Base-by-base conservation (phyloP, 495 filamentous ascomycete genomes). In the Podospora bellae-mahoneyi region DNA sequence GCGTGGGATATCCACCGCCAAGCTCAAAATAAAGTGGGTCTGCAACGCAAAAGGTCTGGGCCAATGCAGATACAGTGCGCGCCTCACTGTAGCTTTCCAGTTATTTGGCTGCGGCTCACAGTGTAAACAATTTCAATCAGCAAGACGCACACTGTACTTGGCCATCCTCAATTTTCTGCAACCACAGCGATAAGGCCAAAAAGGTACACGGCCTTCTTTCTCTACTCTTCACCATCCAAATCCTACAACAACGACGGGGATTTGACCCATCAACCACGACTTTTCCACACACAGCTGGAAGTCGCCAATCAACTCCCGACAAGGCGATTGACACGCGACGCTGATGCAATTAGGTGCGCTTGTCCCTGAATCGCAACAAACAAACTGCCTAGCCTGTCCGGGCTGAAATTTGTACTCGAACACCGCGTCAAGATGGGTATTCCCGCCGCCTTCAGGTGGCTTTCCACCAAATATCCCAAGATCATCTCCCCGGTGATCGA, bases 391-490 rank as follows among this genome's bases (percentile, higher is more conserved):
- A 27, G 28, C 23, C 59, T 26, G 59, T n/a, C 59, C 59, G 23
- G 59, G 59, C 28, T 39, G 3, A 26, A 54, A 23, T 13, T 26
- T 1, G 23, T 9, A 2, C 55, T 32, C 55, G 18, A 61, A 6
- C 7, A 48, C 1, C 10, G 39, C 73, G 2, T 73, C 80, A 87
- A 73, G 62, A 97, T 97, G 93, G 93, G 93, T 92, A 93, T 97
- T 75, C 93, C 93, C 71, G 92, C 93, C 66, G 88, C 93, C 44
- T 96, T 95, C 80, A 83, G 93, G 82, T 97, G 94, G 94, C 88
- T 97, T 23, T 94, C 91, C 77, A 90, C 89, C 83, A 97, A 96
- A 72, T 97, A 96, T 72, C 94, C 95, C 65, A 97, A 98, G 82
- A 98, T 98, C 77, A 89, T 97, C 70, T 92, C 91, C 13, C 83